These are phyloP conservation scores for Spathaspora passalidarum DNA, from an alignment of 805 yeast species.

Conservation along the genomic window DNA sequence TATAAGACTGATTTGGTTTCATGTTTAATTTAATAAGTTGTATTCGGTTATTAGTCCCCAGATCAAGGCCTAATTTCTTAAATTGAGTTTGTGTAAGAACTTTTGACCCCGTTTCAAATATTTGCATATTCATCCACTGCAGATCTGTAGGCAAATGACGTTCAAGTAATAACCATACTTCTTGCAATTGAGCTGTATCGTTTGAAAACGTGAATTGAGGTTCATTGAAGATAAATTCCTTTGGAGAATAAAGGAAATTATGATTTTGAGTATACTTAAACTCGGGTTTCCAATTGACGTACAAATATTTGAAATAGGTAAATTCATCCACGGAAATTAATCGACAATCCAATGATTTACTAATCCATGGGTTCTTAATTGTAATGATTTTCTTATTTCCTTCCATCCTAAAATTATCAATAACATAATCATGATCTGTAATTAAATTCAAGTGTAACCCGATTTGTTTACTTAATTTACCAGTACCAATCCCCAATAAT, in stretches of 20 bases:
- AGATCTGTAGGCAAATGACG: slow-evolving; percentile 33
- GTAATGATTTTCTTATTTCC: slow-evolving; percentile 4
- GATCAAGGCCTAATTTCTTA: slow-evolving; percentile 12
- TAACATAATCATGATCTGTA: slow-evolving; percentile 69
- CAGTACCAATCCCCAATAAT: slow-evolving; percentile 70
- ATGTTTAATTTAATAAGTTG: slow-evolving; percentile 29
- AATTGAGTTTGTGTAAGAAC: slow-evolving; percentile 25
- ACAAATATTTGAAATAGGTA: slow-evolving; percentile 46
- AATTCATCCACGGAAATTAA: slow-evolving; percentile 18
- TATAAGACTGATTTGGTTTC: slow-evolving; percentile 23
- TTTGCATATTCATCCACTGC: slow-evolving; percentile 10
- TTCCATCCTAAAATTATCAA: slow-evolving; percentile 22
- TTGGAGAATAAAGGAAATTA: slow-evolving; percentile 19
- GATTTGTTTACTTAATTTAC: slow-evolving; percentile 33
- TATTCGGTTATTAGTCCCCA: slow-evolving; percentile 37
- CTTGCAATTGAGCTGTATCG: slow-evolving; percentile 17
- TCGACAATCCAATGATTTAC: slow-evolving; percentile 12
- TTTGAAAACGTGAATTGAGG: slow-evolving; percentile 48
- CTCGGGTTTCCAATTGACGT: slow-evolving; percentile 63
- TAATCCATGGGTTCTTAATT: slow-evolving; percentile 39
- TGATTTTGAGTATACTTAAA: slow-evolving; percentile 15
- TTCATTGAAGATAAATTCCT: slow-evolving; percentile 19
- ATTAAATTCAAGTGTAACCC: slow-evolving; percentile 38
- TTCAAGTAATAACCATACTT: slow-evolving; percentile 50
- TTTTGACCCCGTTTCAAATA: slow-evolving; percentile 24